Conservation (phyloP, 2,329 filamentous ascomycete species). For the Colletotrichum tropicicola region DNA sequence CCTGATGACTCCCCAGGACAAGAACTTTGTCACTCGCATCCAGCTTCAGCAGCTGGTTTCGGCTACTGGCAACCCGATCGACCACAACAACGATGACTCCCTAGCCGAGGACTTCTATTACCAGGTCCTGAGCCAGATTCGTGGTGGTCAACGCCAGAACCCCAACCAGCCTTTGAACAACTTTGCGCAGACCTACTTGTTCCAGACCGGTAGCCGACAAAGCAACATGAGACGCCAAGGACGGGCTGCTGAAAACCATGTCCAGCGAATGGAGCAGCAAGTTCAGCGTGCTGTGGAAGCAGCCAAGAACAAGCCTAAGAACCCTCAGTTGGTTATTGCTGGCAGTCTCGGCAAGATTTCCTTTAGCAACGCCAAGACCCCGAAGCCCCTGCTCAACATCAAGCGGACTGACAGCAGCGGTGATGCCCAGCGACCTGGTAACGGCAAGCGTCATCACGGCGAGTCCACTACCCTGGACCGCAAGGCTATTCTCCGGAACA, state of each 20-base stretch:
- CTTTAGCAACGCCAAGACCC: constrained; percentile 98
- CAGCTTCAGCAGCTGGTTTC: constrained; percentile 96
- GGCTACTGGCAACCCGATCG: constrained; percentile 86
- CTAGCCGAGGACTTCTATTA: constrained; percentile 98
- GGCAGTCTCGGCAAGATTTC: constrained; percentile 97
- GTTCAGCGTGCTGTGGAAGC: constrained; percentile 97
- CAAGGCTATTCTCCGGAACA: constrained; percentile 84
- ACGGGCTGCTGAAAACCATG: constrained; percentile 91
- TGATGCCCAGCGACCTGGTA: constrained; percentile 62
- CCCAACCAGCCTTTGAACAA: constrained; percentile 93
- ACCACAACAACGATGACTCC: constrained; percentile 81
- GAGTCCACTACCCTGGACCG: constrained; percentile 70
- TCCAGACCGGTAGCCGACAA: constrained; percentile 89
- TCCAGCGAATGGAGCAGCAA: constrained; percentile 99
- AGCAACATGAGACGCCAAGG: constrained; percentile 78
- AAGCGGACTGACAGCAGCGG: constrained; percentile 81
- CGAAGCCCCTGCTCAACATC: constrained; percentile 93
- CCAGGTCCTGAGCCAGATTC: constrained; percentile 95
- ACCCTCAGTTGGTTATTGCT: constrained; percentile 95
- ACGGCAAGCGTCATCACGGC: constrained; percentile 48
- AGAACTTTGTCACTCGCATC: constrained; percentile 98
- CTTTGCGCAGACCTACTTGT: constrained; percentile 97
- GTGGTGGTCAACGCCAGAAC: constrained; percentile 87
- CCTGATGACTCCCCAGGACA: constrained; percentile 98
- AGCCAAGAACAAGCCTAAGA: constrained; percentile 97